Conservation (phyloP, 139 green algal genomes). For the Picocystis salinarum region DNA sequence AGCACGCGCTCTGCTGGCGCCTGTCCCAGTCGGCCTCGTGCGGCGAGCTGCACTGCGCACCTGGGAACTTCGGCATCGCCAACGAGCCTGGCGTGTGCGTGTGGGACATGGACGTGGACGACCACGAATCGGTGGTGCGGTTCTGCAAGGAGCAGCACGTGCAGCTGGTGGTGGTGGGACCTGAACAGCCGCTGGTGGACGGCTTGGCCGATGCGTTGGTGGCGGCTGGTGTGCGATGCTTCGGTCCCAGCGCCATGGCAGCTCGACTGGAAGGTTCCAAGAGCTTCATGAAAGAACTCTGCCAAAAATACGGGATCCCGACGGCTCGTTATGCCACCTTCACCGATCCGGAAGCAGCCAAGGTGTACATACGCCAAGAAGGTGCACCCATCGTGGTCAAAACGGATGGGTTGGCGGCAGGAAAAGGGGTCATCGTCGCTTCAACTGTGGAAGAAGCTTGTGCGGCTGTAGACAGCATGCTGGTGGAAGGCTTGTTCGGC, state of each 20-base stretch:
- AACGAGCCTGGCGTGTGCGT: slow-evolving; percentile 35
- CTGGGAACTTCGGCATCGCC: slow-evolving; percentile 66
- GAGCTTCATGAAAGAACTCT: slow-evolving; percentile 88
- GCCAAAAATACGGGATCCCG: slow-evolving; percentile 78
- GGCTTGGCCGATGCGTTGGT: slow-evolving; percentile 67
- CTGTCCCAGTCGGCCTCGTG: slow-evolving; percentile 42
- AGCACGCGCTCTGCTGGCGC: slow-evolving; percentile 78
- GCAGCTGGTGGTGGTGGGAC: slow-evolving; percentile 66
- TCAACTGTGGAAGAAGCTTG: slow-evolving; percentile 48
- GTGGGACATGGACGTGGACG: slow-evolving; percentile 18
- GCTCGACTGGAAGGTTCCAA: slow-evolving; percentile 89
- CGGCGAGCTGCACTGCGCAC: slow-evolving; percentile 43
- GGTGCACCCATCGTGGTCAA: slow-evolving; percentile 93
- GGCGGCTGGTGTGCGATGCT: slow-evolving; percentile 47
- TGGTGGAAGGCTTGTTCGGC: slow-evolving; percentile 58
- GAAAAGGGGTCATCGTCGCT: slow-evolving; percentile 84
- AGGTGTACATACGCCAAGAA: slow-evolving; percentile 46
- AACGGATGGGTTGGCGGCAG: slow-evolving; percentile 78
- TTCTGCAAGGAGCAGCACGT: slow-evolving; percentile 58
- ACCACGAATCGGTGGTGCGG: slow-evolving; percentile 22
- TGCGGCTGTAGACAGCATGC: slow-evolving; percentile 70
- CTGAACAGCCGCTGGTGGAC: slow-evolving; percentile 79
- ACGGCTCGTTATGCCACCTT: slow-evolving; percentile 61
- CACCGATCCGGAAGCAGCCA: slow-evolving; percentile 35
- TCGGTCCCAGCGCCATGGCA: slow-evolving; percentile 62